Percentiles rank a stretch among this genome's conserved stretches.
These are phyloP conservation scores for Alisma plantagoaquatica DNA, from an alignment of 106 monocot genomes.

Conservation along the genomic window DNA sequence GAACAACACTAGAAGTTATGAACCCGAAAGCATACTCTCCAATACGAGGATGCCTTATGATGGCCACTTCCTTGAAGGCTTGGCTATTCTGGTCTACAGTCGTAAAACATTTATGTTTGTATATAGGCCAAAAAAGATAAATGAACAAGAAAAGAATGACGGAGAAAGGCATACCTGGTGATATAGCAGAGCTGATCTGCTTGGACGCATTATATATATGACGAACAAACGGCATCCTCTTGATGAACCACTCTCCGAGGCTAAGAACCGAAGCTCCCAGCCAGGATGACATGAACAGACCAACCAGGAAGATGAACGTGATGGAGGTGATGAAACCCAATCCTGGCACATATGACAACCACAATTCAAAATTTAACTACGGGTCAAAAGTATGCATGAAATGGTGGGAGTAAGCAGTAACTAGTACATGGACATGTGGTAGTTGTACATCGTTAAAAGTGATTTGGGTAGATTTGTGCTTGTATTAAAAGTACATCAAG, in stretches of 20 bases:
- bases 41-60: slow-evolving; percentile 81
- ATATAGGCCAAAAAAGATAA: neutral
- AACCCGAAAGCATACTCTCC: slow-evolving; percentile 96
- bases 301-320: slow-evolving; percentile 81
- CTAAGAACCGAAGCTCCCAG: slow-evolving; percentile 81
- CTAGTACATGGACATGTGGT: too few species aligned
- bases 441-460: too few species aligned
- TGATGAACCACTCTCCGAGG: slow-evolving; percentile 94
- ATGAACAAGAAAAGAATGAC: neutral
- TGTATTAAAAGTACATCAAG: too few species aligned
- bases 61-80: slow-evolving; percentile 91
- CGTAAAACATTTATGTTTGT: slow-evolving; percentile 8
- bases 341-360: slow-evolving; percentile 22
- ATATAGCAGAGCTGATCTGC: slow-evolving; percentile 88
- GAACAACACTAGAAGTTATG: slow-evolving; percentile 72
- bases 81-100: slow-evolving; percentile 73
- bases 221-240: slow-evolving; percentile 88
- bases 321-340: slow-evolving; percentile 89
- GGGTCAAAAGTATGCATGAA: too few species aligned
- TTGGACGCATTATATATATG: slow-evolving; percentile 94
- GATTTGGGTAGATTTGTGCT: too few species aligned
- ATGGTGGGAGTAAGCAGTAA: too few species aligned
- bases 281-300: slow-evolving; percentile 96
- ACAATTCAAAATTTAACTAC: too few species aligned
- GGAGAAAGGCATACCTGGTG: slow-evolving; percentile 49